These are phyloP conservation scores for Penicillium antarcticum DNA, from an alignment of 495 filamentous ascomycete species.

Conservation along the genomic window DNA sequence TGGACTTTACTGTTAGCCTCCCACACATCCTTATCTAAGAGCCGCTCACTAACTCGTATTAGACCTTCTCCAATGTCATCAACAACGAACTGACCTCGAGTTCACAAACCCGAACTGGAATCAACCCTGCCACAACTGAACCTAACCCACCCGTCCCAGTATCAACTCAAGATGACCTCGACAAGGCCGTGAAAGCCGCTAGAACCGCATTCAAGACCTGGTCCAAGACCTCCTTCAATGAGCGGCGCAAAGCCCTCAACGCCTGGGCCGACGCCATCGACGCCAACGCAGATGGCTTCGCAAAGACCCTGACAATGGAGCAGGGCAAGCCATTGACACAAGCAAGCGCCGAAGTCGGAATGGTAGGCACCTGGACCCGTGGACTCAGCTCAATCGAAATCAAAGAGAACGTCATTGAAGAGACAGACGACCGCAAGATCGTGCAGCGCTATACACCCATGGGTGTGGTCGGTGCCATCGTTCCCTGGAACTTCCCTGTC, in stretches of 20 bases:
- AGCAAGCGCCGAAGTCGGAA: slow-evolving; percentile 21
- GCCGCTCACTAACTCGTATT: background rate
- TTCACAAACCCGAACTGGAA: slow-evolving; percentile 29
- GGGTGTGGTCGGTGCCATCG: slow-evolving; percentile 58
- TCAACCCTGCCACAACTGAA: slow-evolving; percentile 51
- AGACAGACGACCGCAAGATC: slow-evolving; percentile 45
- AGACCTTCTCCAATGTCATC: slow-evolving; percentile 38
- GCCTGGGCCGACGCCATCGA: slow-evolving; percentile 51
- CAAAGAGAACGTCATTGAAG: slow-evolving; percentile 35
- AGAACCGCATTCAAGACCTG: slow-evolving; percentile 49
- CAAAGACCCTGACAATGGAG: slow-evolving; percentile 50
- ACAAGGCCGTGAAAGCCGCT: slow-evolving; percentile 48
- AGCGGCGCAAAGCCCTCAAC: slow-evolving; percentile 52
- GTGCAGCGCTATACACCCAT: slow-evolving; percentile 53
- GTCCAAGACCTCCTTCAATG: slow-evolving; percentile 46
- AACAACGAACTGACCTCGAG: slow-evolving; percentile 33
- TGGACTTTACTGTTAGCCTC: slow-evolving; percentile 2
- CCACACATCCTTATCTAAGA: background rate
- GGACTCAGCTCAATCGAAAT: slow-evolving; percentile 20
- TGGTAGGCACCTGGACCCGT: slow-evolving; percentile 23
- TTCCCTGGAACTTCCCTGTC: slow-evolving; percentile 62
- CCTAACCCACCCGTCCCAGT: slow-evolving; percentile 54
- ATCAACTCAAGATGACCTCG: slow-evolving; percentile 49
- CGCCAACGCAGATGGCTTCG: slow-evolving; percentile 42
- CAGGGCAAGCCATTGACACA: slow-evolving; percentile 52